Conservation (phyloP, 2,329 filamentous ascomycete genomes). For the Aureobasidium lini region DNA sequence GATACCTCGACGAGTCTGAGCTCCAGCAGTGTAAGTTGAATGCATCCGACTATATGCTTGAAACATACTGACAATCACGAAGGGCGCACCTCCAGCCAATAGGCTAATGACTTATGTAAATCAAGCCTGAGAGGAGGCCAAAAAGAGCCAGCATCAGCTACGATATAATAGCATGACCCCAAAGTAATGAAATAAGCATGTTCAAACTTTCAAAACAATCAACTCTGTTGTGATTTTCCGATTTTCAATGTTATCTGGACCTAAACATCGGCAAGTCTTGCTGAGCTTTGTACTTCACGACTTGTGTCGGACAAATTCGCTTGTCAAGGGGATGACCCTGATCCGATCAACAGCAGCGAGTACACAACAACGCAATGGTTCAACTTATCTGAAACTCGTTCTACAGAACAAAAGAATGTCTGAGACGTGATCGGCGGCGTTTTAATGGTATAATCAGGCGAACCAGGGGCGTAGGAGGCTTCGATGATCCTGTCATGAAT, state of each 20-base stretch:
- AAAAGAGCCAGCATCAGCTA: slow-evolving; percentile 1
- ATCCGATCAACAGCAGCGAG: not conserved
- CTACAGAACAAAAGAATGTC: not conserved
- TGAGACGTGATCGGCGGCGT: not conserved
- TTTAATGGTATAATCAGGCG: too few species aligned
- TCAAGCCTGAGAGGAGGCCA: not conserved
- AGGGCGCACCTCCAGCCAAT: slow-evolving; percentile 11
- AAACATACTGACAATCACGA: not conserved
- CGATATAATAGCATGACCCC: slow-evolving; percentile 10
- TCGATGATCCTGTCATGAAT: not conserved
- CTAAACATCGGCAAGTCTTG: too few species aligned
- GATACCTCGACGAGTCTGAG: slow-evolving; percentile 63
- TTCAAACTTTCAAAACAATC: not conserved
- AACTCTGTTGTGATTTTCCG: not conserved
- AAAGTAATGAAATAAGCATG: slow-evolving; percentile 8
- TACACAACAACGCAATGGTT: not conserved
- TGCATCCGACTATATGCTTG: not conserved
- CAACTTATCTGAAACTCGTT: not conserved
- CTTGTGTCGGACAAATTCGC: not conserved
- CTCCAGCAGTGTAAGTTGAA: slow-evolving; percentile 46
- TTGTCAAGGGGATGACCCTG: not conserved
- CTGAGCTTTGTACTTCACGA: too few species aligned
- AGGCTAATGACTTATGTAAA: not conserved
- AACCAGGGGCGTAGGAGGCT: not conserved
- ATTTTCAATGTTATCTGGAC: too few species aligned